Conservation (phyloP, 2,329 filamentous ascomycete genomes). For the Hymenoscyphus linearis region DNA sequence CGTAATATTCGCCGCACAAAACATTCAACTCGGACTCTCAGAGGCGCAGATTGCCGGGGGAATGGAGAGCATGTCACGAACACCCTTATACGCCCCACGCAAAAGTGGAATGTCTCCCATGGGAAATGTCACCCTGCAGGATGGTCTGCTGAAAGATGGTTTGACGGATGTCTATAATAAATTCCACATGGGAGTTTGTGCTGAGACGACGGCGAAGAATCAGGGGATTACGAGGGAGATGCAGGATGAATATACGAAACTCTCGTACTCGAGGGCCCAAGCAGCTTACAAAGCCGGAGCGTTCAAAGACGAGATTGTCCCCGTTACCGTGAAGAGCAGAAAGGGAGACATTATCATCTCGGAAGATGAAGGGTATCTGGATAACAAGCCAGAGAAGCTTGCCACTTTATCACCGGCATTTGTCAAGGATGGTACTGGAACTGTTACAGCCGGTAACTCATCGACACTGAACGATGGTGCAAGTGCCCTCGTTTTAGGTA, state of each 20-base stretch:
- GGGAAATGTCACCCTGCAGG: slow-evolving; percentile 80
- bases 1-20: slow-evolving; percentile 83
- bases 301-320: slow-evolving; percentile 85
- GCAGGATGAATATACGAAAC: slow-evolving; percentile 87
- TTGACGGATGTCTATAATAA: slow-evolving; percentile 95
- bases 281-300: slow-evolving; percentile 77
- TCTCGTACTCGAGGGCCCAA: slow-evolving; percentile 84
- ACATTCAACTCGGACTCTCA: slow-evolving; percentile 85
- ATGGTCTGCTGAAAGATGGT: slow-evolving; percentile 90
- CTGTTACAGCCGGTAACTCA: slow-evolving; percentile 90
- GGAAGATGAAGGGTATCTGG: slow-evolving; percentile 84
- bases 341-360: slow-evolving; percentile 78
- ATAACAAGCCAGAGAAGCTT: slow-evolving; percentile 82
- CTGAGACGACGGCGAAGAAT: slow-evolving; percentile 90
- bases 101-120: slow-evolving; percentile 80
- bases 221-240: slow-evolving; percentile 73
- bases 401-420: slow-evolving; percentile 87
- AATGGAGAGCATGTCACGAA: slow-evolving; percentile 96
- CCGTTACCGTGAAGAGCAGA: slow-evolving; percentile 76
- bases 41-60: slow-evolving; percentile 89
- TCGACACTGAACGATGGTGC: slow-evolving; percentile 94
- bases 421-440: slow-evolving; percentile 75
- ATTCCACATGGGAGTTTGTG: slow-evolving; percentile 97
- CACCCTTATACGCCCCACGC: slow-evolving; percentile 84
- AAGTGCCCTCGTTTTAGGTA: slow-evolving; percentile 80